phyloP scores from a whole-genome alignment of 2,329 filamentous ascomycete species.

The Eutypella sp. region DNA sequence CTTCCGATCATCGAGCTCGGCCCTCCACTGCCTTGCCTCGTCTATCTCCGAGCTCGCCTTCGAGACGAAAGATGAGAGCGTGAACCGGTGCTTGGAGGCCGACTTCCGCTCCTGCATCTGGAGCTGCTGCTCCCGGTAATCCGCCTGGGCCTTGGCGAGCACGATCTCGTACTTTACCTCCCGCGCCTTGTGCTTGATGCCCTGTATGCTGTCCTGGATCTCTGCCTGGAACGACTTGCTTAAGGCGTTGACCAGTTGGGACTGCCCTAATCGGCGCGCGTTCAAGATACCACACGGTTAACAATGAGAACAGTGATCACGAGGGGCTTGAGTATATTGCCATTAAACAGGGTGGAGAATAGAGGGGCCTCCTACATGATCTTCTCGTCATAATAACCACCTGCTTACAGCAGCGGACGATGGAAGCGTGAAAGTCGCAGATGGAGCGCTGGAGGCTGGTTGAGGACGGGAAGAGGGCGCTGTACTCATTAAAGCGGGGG shows the following conservation, averaged over 20 bases:
- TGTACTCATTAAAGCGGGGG: conserved; percentile 33
- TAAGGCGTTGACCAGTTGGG: conserved; percentile 2
- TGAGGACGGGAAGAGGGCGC: conserved; percentile 30
- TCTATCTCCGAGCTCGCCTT: background rate
- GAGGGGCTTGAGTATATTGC: background rate
- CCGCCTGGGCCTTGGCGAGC: conserved; percentile 1
- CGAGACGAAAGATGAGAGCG: background rate
- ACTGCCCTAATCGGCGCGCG: conserved; percentile 1
- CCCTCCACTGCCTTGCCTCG: conserved; percentile 2
- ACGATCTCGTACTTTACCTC: conserved; percentile 1
- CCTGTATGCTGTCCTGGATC: background rate
- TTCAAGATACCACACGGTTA: background rate
- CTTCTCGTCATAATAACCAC: conserved; percentile 19
- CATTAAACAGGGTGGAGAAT: background rate
- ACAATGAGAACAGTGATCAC: background rate
- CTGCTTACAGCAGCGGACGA: conserved; percentile 30
- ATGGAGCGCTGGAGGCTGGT: conserved; percentile 27
- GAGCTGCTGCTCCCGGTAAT: conserved; percentile 1
- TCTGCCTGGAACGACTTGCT: conserved; percentile 2
- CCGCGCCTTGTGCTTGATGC: background rate
- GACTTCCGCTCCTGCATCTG: background rate
- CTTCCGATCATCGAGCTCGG: background rate
- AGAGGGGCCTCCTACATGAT: conserved; percentile 17
- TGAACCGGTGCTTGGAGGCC: background rate
- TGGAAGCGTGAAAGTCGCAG: conserved; percentile 28